Evolutionary conservation across 805 yeast genomes (phyloP).

Genomic region (Metschnikowia cubensis): DNA sequence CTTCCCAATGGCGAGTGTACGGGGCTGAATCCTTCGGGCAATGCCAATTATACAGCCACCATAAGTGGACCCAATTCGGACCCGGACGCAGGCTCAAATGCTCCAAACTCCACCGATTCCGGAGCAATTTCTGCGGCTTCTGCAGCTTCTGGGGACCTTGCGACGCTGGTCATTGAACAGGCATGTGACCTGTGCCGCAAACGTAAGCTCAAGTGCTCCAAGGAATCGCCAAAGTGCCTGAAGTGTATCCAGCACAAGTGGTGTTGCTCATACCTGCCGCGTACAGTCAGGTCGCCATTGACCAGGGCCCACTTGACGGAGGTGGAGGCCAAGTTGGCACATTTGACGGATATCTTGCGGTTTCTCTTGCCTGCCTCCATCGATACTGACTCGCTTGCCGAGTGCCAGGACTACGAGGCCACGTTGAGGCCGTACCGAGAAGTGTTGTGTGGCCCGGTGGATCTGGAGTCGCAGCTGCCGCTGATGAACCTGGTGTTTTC

Average conservation of each 20-base stretch:
- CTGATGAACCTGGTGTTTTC: constrained; percentile 24
- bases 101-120: too few species aligned
- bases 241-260: constrained; percentile 70
- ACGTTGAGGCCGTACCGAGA: constrained; percentile 13
- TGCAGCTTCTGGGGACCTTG: background rate
- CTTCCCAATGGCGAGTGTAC: too few species aligned
- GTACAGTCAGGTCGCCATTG: constrained; percentile 72
- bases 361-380: constrained; percentile 28
- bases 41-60: too few species aligned
- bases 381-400: constrained; percentile 20
- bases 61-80: too few species aligned
- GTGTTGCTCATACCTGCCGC: constrained; percentile 76
- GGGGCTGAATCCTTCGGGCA: too few species aligned
- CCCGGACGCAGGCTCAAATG: too few species aligned
- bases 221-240: constrained; percentile 69
- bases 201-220: constrained; percentile 76
- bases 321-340: constrained; percentile 51
- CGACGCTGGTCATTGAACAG: constrained; percentile 39
- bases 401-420: constrained; percentile 16
- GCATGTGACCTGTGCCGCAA: constrained; percentile 83
- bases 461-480: constrained; percentile 23
- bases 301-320: constrained; percentile 77
- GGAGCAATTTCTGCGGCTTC: too few species aligned
- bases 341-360: constrained; percentile 28
- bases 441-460: constrained; percentile 3